These are phyloP conservation scores for Kuraishia capsulata DNA, from an alignment of 805 yeast genomes.

Conservation along the genomic window DNA sequence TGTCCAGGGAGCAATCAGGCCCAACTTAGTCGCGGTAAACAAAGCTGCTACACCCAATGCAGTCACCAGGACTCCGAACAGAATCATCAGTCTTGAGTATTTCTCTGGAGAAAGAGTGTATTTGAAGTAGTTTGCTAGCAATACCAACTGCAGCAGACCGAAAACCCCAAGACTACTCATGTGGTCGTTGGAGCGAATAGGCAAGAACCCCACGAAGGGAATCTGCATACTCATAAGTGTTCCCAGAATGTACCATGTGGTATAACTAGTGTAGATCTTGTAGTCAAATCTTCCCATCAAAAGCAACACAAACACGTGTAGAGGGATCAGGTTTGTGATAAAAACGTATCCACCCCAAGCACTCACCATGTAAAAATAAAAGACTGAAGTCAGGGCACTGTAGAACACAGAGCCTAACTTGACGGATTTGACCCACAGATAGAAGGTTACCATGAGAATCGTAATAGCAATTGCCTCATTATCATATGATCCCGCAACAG, in stretches of 20 bases:
- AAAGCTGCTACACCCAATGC: constrained; percentile 62
- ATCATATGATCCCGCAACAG: constrained; percentile 98
- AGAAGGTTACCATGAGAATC: constrained; percentile 88
- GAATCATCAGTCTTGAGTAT: constrained; percentile 60
- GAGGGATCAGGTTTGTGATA: constrained; percentile 93
- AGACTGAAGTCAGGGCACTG: constrained; percentile 76
- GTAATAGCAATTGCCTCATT: constrained; percentile 99
- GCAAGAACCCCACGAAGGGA: constrained; percentile 96
- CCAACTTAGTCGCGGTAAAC: constrained; percentile 75
- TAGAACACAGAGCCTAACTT: constrained; percentile 84
- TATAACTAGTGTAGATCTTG: constrained; percentile 79
- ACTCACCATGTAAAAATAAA: constrained; percentile 96
- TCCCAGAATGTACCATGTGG: constrained; percentile 96
- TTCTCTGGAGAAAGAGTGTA: constrained; percentile 61
- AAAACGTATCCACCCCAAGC: constrained; percentile 99
- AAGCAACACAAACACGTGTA: constrained; percentile 84
- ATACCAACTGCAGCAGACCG: constrained; percentile 87
- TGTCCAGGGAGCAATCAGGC: constrained; percentile 98
- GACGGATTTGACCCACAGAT: constrained; percentile 90
- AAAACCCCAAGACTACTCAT: constrained; percentile 98
- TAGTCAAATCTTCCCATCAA: constrained; percentile 91
- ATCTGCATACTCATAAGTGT: constrained; percentile 99
- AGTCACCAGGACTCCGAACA: constrained; percentile 48
- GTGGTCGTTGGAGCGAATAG: constrained; percentile 94
- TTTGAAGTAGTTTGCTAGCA: constrained; percentile 75